phyloP scores from a whole-genome alignment of 176 grass and related monocot genomes.

The Eleusine indica region DNA sequence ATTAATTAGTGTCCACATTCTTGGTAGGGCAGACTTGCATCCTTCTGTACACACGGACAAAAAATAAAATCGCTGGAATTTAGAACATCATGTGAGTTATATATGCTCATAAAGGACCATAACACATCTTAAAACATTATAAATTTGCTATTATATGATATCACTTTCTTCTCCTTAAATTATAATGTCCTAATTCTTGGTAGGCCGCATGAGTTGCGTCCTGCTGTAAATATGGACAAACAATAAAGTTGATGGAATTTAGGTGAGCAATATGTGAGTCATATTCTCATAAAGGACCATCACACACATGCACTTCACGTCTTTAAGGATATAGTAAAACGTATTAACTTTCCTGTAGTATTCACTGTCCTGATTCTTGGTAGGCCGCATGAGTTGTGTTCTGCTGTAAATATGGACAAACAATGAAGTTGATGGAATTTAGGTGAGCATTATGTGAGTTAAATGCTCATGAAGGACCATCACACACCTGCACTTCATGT shows the following conservation, averaged over 20 bases:
- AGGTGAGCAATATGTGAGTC: constrained; percentile 19
- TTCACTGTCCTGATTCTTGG: constrained; percentile 54
- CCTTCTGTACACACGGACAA: constrained; percentile 42
- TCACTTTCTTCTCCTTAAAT: constrained; percentile 1
- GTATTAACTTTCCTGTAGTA: background rate
- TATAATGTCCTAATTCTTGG: constrained; percentile 51
- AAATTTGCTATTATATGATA: background rate
- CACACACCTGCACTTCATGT: background rate
- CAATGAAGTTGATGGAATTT: constrained; percentile 49
- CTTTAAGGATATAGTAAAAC: background rate
- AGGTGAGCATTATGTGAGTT: constrained; percentile 37
- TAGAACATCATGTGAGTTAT: background rate
- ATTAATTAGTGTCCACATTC: constrained; percentile 36
- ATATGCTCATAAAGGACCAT: constrained; percentile 30
- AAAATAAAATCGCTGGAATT: constrained; percentile 38
- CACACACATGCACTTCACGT: background rate
- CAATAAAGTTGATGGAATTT: constrained; percentile 40
- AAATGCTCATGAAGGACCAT: constrained; percentile 42
- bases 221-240: constrained; percentile 50
- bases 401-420: constrained; percentile 56
- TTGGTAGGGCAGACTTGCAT: constrained; percentile 19
- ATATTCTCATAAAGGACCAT: constrained; percentile 42
- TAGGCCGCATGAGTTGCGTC: constrained; percentile 25
- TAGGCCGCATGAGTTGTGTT: constrained; percentile 26
- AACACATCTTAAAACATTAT: background rate